phyloP scores from a whole-genome alignment of 177 flowering plant genomes.

The Vitis hybrid region DNA sequence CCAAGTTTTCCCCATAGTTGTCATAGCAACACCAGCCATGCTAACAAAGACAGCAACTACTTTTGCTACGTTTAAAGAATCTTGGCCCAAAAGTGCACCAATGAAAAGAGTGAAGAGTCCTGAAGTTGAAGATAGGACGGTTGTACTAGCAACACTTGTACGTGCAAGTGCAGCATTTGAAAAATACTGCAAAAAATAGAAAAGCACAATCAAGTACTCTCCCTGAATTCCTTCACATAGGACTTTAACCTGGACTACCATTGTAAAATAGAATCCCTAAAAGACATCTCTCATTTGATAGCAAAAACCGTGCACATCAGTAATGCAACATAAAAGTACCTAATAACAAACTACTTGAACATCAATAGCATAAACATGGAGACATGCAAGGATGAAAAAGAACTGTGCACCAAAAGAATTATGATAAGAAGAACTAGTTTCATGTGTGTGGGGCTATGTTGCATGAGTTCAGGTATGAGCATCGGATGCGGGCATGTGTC shows the following conservation, averaged over 20 bases:
- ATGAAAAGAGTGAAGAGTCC: conserved; percentile 95
- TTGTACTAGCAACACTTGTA: conserved; percentile 98
- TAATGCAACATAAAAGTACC: background rate
- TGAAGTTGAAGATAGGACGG: conserved; percentile 92
- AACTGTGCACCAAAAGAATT: no score
- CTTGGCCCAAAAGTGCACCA: conserved; percentile 85
- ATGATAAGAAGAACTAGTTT: no score
- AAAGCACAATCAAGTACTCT: background rate
- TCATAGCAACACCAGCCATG: conserved; percentile 95
- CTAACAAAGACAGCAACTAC: conserved; percentile 92
- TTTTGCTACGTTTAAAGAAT: conserved; percentile 74
- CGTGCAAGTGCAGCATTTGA: conserved; percentile 97
- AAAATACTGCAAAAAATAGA: conserved; percentile 60
- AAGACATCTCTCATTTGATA: background rate
- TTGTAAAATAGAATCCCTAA: background rate
- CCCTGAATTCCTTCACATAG: background rate
- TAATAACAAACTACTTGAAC: background rate
- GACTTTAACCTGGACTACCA: background rate
- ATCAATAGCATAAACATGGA: background rate
- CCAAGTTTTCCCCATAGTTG: conserved; percentile 96
- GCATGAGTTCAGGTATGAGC: no score
- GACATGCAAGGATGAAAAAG: no score
- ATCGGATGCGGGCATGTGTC: no score
- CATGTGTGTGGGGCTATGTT: no score
- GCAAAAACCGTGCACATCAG: background rate